These are phyloP conservation scores for Gomphus sp. DNA, from an alignment of 1,284 basidiomycete species.

Conservation along the genomic window DNA sequence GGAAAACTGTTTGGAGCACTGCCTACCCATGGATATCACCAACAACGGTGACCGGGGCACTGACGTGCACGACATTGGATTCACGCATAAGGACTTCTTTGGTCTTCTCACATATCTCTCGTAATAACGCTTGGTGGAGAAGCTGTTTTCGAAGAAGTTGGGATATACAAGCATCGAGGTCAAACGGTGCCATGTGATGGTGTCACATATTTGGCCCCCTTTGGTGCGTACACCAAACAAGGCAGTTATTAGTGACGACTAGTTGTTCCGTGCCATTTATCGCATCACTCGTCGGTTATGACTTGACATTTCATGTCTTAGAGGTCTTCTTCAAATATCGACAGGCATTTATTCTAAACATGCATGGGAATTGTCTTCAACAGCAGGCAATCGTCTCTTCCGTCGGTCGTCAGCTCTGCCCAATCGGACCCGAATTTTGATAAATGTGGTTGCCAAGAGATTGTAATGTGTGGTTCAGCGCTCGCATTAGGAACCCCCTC, in stretches of 20 bases:
- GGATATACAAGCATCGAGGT: conserved; percentile 91
- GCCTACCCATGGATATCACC: conserved; percentile 98
- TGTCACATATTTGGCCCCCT: background rate
- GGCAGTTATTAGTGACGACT: background rate
- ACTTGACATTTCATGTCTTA: background rate
- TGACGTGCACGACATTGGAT: conserved; percentile 97
- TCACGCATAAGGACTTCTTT: conserved; percentile 99
- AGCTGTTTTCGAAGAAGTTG: conserved; percentile 88
- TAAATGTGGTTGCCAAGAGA: background rate
- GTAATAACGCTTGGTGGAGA: conserved; percentile 82
- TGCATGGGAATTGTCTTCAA: background rate
- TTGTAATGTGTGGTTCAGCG: background rate
- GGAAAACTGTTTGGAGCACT: background rate
- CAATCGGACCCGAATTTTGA: background rate
- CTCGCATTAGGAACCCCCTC: background rate
- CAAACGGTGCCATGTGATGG: conserved; percentile 76
- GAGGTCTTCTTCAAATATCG: background rate
- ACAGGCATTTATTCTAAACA: background rate
- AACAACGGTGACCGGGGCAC: conserved; percentile 97
- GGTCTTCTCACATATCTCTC: conserved; percentile 97
- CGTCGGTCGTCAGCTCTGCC: background rate
- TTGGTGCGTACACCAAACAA: background rate
- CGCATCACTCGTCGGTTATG: conserved; percentile 3
- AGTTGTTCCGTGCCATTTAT: background rate
- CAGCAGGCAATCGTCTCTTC: background rate